Base-by-base conservation (phyloP, 148 eudicot species). In the Vaccinium darrowii region DNA sequence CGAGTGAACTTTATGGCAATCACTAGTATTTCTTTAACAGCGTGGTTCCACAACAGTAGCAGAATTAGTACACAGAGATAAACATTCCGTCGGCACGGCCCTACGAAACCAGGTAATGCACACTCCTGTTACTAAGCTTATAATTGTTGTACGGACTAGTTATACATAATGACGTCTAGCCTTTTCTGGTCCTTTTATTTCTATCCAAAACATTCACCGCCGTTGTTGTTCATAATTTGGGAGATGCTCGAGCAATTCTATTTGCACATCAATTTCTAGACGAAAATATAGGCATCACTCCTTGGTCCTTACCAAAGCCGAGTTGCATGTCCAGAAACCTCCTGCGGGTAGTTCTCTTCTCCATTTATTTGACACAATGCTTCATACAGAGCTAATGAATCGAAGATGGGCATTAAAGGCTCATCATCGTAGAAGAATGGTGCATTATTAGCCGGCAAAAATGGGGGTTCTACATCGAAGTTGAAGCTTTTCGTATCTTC, bases 351-450 rank as follows among this genome's bases (percentile, higher is more conserved):
- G 49, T 56, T 10, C n/a, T 51, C 63, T 6, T 51, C 77, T 69
- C 23, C 60, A 51, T 14, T 25, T 43, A 56, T 69, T 30, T 33
- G 14, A 69, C 12, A 69, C 27, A 67, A 69, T 51, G 77, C 77
- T 51, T 69, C 76, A 51, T 14, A 82, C 78, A 69, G 36, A 51
- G 57, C 60, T 15, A 82, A 69, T 23, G 77, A 69, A 69, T 71
- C 78, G 23, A 50, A 65, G 56, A 81, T 63, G 21, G 83, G 83
- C 73, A 65, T 81, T 57, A 81, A 47, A 69, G 49, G 84, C 23
- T 82, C 84, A 4, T 50, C 84, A 69, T 67, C 50, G 13, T 69
- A 25, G 76, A 69, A 51, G 39, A 82, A 51, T 82, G 16, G 13
- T 69, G 47, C 60, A 69, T 82, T 16, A 52, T 72, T 27, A 25